phyloP scores from a whole-genome alignment of 257 asterid species.

The Nicotiana noctiflora region DNA sequence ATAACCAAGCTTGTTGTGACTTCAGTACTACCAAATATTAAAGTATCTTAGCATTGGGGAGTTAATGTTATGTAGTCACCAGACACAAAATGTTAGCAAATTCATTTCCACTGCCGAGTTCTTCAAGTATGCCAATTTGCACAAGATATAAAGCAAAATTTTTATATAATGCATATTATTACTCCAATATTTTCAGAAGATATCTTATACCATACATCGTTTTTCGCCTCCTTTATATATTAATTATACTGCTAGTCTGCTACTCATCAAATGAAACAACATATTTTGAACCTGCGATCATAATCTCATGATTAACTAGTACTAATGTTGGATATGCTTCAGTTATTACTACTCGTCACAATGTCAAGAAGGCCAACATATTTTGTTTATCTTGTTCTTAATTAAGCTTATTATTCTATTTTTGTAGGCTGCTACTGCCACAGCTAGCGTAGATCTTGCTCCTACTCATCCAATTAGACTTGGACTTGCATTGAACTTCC shows the following conservation, averaged over 20 bases:
- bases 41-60: background rate
- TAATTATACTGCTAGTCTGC: background rate
- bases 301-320: background rate
- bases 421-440: constrained; percentile 64
- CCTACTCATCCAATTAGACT: constrained; percentile 78
- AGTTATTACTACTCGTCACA: constrained; percentile 16
- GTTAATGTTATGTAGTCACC: background rate
- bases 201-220: background rate
- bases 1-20: background rate
- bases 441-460: constrained; percentile 58
- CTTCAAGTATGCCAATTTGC: background rate
- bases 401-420: background rate
- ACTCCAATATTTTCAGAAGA: background rate
- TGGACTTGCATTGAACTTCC: constrained; percentile 65
- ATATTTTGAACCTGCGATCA: background rate
- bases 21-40: background rate
- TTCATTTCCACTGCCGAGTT: background rate
- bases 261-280: background rate
- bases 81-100: too few species aligned
- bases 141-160: background rate
- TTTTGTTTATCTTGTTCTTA: background rate
- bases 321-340: constrained; percentile 1
- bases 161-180: background rate
- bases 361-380: constrained; percentile 91
- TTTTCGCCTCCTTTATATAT: background rate